phyloP scores from a whole-genome alignment of 257 asterid genomes.

The Pogostemon cablin region DNA sequence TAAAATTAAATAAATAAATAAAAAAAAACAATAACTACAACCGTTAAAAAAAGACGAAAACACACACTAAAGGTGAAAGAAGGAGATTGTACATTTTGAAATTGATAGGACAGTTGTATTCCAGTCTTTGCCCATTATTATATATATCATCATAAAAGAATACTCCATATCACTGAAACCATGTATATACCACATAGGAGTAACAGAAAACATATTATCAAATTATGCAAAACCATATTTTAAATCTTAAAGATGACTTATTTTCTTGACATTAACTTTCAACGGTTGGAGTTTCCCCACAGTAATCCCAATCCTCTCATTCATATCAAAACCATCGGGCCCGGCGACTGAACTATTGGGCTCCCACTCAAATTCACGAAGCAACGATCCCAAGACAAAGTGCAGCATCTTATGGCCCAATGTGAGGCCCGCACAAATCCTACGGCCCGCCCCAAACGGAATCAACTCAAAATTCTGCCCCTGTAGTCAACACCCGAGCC shows the following conservation, averaged over 20 bases:
- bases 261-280: slow-evolving; percentile 37
- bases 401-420: slow-evolving; percentile 61
- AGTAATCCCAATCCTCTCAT: slow-evolving; percentile 56
- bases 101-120: no score
- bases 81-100: no score
- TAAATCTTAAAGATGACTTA: no score
- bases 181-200: no score
- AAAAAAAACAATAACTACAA: no score
- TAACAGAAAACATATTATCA: background rate
- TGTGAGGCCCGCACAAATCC: slow-evolving; percentile 59
- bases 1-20: no score
- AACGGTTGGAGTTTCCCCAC: slow-evolving; percentile 51
- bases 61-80: no score
- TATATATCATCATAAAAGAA: no score
- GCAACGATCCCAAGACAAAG: slow-evolving; percentile 53
- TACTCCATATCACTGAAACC: no score
- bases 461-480: slow-evolving; percentile 50
- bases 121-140: no score
- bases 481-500: slow-evolving; percentile 45
- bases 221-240: no score
- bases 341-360: slow-evolving; percentile 19
- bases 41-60: no score
- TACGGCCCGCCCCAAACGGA: slow-evolving; percentile 67
- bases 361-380: slow-evolving; percentile 60
- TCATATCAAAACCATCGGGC: slow-evolving; percentile 36